Conservation (phyloP, 164 flowering plant species). For the Saururus chinensis region DNA sequence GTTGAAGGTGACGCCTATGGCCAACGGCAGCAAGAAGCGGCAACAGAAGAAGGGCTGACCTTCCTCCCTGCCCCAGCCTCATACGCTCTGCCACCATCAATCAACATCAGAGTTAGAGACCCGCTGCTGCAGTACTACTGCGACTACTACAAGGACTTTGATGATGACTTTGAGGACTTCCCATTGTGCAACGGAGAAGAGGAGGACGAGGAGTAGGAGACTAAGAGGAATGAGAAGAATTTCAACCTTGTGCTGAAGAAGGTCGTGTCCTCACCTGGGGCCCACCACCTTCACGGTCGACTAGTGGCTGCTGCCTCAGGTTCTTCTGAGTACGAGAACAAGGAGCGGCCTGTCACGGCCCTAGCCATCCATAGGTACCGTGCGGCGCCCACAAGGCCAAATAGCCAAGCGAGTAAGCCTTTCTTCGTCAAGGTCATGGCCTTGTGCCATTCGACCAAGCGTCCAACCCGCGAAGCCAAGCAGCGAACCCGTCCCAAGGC, state of each 20-base stretch:
- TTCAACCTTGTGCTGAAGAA: constrained; percentile 37
- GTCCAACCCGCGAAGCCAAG: too few relatives aligned
- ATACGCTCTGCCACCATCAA: constrained; percentile 19
- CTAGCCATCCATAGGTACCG: too few relatives aligned
- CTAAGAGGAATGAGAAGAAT: constrained; percentile 54
- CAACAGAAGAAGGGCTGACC: constrained; percentile 75
- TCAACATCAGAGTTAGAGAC: constrained; percentile 32
- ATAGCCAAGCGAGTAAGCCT: too few relatives aligned
- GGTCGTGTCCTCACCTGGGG: constrained; percentile 16
- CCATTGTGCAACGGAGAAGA: background rate
- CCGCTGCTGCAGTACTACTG: constrained; percentile 4
- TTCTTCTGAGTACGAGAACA: constrained; percentile 9
- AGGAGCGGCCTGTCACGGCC: too few relatives aligned
- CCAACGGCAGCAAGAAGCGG: background rate
- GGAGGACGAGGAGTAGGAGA: constrained; percentile 22
- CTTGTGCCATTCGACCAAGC: too few relatives aligned
- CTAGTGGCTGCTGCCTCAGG: constrained; percentile 15
- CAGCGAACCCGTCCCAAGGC: too few relatives aligned
- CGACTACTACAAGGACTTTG: constrained; percentile 36
- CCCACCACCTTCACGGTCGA: background rate
- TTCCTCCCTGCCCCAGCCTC: constrained; percentile 30
- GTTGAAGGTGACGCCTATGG: constrained; percentile 1
- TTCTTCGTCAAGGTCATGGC: too few relatives aligned
- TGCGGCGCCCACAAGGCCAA: too few relatives aligned
- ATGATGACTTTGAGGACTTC: constrained; percentile 20